Evolutionary conservation across 495 filamentous ascomycete species (phyloP).

Genomic region (Aspergillus bertholletiae): DNA sequence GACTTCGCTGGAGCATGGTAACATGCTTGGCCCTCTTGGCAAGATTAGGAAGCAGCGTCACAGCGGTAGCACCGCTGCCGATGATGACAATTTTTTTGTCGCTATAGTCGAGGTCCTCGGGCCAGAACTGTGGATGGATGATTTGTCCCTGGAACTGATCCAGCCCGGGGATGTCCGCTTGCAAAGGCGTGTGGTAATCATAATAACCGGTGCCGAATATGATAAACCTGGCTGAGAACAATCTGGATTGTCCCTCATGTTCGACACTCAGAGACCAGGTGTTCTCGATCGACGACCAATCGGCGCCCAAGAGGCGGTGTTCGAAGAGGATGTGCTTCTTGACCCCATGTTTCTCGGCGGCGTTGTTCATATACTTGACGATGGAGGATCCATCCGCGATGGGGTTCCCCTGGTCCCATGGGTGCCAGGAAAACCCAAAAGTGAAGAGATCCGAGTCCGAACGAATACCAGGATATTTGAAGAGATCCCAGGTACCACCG

Average conservation of each 20-base stretch:
- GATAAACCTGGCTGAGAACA: slow-evolving; percentile 51
- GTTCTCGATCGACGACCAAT: slow-evolving; percentile 60
- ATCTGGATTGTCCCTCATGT: slow-evolving; percentile 41
- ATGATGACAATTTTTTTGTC: slow-evolving; percentile 55
- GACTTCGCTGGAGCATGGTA: slow-evolving; percentile 57
- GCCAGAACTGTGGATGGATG: slow-evolving; percentile 54
- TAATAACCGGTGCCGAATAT: slow-evolving; percentile 64
- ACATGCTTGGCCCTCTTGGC: slow-evolving; percentile 43
- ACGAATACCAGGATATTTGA: slow-evolving; percentile 66
- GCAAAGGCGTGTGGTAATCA: slow-evolving; percentile 57
- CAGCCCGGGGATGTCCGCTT: slow-evolving; percentile 43
- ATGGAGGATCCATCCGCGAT: slow-evolving; percentile 62
- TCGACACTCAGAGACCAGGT: slow-evolving; percentile 60
- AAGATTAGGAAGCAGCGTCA: slow-evolving; percentile 47
- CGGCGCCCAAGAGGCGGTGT: slow-evolving; percentile 50
- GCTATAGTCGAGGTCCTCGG: slow-evolving; percentile 44
- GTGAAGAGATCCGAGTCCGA: slow-evolving; percentile 66
- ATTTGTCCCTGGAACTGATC: slow-evolving; percentile 40
- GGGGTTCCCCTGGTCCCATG: slow-evolving; percentile 55
- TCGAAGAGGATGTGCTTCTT: slow-evolving; percentile 56
- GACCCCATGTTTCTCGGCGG: slow-evolving; percentile 56
- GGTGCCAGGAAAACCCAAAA: slow-evolving; percentile 66
- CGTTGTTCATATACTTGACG: slow-evolving; percentile 58
- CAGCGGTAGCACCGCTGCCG: slow-evolving; percentile 54
- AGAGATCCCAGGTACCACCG: slow-evolving; percentile 72